Evolutionary conservation across 305 asterid genomes (phyloP).

Genomic region (Solanum chacoense): DNA sequence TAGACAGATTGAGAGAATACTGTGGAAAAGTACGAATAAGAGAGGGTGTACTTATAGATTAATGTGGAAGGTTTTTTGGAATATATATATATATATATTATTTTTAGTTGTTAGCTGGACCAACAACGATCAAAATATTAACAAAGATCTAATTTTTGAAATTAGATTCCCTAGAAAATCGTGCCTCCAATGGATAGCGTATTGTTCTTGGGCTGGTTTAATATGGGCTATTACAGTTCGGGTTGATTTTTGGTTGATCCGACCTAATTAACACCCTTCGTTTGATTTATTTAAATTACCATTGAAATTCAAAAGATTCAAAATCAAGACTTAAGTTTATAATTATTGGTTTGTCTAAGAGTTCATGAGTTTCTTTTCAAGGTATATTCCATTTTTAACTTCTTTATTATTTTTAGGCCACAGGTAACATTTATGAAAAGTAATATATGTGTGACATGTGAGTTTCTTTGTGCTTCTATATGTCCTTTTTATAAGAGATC

Average conservation of each 20-base stretch:
- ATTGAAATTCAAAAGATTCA: neutral
- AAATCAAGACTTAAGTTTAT: neutral
- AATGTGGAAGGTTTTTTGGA: too few relatives aligned
- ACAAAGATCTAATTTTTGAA: neutral
- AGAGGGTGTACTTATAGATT: too few relatives aligned
- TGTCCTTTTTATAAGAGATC: neutral
- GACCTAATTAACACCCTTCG: neutral
- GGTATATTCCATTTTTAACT: neutral
- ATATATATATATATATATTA: too few relatives aligned
- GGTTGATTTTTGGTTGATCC: neutral
- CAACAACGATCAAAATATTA: neutral
- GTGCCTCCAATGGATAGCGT: neutral
- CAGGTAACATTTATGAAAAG: neutral
- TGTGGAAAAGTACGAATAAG: too few relatives aligned
- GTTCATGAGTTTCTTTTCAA: neutral
- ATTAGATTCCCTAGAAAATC: neutral
- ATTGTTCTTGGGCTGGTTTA: neutral
- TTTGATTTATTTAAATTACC: neutral
- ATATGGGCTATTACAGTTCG: neutral
- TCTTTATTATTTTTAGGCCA: neutral
- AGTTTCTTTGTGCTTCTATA: neutral
- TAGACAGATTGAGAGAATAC: neutral
- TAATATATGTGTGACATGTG: neutral
- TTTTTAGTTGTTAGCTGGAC: neutral
- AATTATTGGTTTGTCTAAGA: neutral